These are phyloP conservation scores for Aureobasidium subglaciale DNA, from an alignment of 2,329 filamentous ascomycete genomes.

Conservation along the genomic window DNA sequence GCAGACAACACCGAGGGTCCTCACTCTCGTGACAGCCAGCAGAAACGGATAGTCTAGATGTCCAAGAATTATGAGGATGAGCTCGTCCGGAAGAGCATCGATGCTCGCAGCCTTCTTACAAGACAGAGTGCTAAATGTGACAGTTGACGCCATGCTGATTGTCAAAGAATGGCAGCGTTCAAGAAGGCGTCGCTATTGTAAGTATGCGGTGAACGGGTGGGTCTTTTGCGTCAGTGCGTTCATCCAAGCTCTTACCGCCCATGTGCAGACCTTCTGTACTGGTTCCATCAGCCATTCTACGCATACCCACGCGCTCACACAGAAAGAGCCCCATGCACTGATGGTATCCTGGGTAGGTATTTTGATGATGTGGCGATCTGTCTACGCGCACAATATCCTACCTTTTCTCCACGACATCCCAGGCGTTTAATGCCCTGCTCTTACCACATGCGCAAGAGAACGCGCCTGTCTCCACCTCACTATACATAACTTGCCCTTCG, in stretches of 20 bases:
- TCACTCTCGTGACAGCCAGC: conserved; percentile 35
- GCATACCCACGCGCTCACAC: conserved; percentile 9
- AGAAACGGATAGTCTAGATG: conserved; percentile 42
- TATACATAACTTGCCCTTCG: background rate
- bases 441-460: too few species aligned
- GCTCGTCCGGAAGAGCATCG: conserved; percentile 33
- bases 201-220: conserved; percentile 10
- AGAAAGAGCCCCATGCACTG: too few species aligned
- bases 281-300: background rate
- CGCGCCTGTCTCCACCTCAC: background rate
- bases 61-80: conserved; percentile 39
- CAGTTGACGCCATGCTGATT: background rate
- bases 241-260: background rate
- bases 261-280: background rate
- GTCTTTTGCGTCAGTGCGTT: background rate
- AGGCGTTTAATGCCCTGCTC: too few species aligned
- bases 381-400: too few species aligned
- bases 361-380: background rate
- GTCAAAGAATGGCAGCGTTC: background rate
- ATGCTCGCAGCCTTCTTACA: background rate
- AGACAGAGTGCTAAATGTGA: background rate
- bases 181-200: too few species aligned
- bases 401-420: too few species aligned
- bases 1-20: conserved; percentile 9
- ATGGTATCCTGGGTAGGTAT: background rate